phyloP scores from a whole-genome alignment of 2,329 filamentous ascomycete genomes.

The Diaporthe australafricana region DNA sequence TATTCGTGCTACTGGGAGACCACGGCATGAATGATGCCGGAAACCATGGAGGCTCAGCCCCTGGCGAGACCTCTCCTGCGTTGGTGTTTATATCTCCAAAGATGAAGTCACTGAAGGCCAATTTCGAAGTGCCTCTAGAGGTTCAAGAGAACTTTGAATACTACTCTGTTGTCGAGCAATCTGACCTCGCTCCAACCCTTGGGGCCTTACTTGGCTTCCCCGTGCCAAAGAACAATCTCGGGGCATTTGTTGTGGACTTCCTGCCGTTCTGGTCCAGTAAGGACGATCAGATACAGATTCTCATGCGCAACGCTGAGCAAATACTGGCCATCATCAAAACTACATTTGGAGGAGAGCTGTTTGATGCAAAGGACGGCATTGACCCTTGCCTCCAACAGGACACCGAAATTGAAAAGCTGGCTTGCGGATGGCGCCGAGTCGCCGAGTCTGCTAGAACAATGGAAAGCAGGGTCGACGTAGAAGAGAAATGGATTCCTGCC shows the following conservation, averaged over 20 bases:
- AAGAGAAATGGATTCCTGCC: conserved; percentile 54
- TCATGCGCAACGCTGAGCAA: conserved; percentile 84
- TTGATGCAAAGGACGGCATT: conserved; percentile 46
- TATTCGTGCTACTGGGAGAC: conserved; percentile 90
- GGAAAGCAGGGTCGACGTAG: conserved; percentile 42
- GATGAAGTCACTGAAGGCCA: conserved; percentile 67
- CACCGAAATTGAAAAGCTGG: conserved; percentile 66
- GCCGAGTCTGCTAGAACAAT: conserved; percentile 39
- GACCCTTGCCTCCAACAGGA: conserved; percentile 51
- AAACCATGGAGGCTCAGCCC: conserved; percentile 93
- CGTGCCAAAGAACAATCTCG: conserved; percentile 88
- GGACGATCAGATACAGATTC: conserved; percentile 72
- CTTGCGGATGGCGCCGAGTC: conserved; percentile 74
- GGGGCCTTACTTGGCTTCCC: conserved; percentile 90
- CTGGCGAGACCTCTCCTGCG: conserved; percentile 93
- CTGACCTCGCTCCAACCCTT: conserved; percentile 90
- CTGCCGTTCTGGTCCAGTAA: conserved; percentile 78
- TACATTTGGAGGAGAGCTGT: conserved; percentile 69
- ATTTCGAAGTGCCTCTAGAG: conserved; percentile 63
- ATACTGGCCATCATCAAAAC: conserved; percentile 82
- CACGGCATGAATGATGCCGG: conserved; percentile 99
- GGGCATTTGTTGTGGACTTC: conserved; percentile 84
- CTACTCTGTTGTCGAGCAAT: conserved; percentile 89
- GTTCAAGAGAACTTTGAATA: conserved; percentile 81
- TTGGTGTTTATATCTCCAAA: conserved; percentile 92